These are phyloP conservation scores for Asterophora parasitica DNA, from an alignment of 768 basidiomycete species.

Conservation along the genomic window DNA sequence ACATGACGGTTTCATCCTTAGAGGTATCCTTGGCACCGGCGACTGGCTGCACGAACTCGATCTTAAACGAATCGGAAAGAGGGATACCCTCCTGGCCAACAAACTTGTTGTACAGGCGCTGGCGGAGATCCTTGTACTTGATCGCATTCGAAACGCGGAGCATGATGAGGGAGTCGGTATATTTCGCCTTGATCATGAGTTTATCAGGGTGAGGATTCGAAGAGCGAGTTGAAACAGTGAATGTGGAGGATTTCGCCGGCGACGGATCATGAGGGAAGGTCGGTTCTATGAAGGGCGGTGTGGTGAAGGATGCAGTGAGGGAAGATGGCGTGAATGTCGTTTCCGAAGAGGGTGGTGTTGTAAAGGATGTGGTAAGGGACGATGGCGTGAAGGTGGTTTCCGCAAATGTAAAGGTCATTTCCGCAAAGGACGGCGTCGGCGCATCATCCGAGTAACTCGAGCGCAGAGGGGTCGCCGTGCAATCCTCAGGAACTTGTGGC, in stretches of 20 bases:
- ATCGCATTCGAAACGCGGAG: constrained; percentile 48
- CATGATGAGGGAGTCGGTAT: constrained; percentile 57
- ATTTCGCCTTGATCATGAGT: constrained; percentile 61
- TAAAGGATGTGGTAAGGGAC: too few relatives aligned
- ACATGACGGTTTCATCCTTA: constrained; percentile 29
- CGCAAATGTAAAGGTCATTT: too few relatives aligned
- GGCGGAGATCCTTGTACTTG: constrained; percentile 49
- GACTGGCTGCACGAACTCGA: constrained; percentile 48
- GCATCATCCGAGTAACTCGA: constrained; percentile 3
- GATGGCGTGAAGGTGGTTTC: too few relatives aligned
- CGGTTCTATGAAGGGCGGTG: not conserved
- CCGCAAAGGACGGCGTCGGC: not conserved
- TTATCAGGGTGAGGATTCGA: constrained; percentile 20
- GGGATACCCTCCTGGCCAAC: constrained; percentile 53
- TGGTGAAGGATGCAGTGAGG: too few relatives aligned
- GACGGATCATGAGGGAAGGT: constrained; percentile 10
- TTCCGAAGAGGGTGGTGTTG: too few relatives aligned
- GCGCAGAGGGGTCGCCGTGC: constrained; percentile 6
- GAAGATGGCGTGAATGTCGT: too few relatives aligned
- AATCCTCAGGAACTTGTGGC: constrained; percentile 9
- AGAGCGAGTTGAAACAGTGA: constrained; percentile 21
- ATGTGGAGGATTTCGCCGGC: constrained; percentile 22
- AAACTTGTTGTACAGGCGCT: constrained; percentile 61
- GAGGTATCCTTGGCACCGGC: constrained; percentile 26
- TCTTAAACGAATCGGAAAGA: constrained; percentile 49